A percentile compares a stretch with the other conserved stretches of the same genome.
Evolutionary conservation across 2,329 filamentous ascomycete species (phyloP).

Genomic region (Ceratocystis lukuohia): DNA sequence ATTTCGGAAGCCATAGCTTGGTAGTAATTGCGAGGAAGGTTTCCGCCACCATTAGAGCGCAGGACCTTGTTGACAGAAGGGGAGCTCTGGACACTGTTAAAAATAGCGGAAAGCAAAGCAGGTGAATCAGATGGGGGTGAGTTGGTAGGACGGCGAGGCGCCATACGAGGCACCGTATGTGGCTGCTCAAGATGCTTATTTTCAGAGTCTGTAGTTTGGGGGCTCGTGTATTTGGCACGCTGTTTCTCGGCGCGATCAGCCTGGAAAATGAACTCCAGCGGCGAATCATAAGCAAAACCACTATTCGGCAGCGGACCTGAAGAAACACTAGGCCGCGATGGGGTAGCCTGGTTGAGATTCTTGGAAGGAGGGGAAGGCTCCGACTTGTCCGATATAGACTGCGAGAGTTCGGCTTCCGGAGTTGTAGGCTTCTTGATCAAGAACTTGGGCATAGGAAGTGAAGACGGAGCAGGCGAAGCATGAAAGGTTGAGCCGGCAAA

Average conservation of each 20-base stretch:
- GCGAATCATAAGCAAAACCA: conserved; percentile 45
- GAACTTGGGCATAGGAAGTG: conserved; percentile 83
- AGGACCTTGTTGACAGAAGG: conserved; percentile 15
- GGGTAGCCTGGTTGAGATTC: conserved; percentile 1
- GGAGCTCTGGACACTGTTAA: conserved; percentile 16
- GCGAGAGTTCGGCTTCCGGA: conserved; percentile 8
- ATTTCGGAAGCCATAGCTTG: conserved; percentile 15
- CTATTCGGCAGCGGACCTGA: background rate
- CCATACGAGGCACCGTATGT: conserved; percentile 14
- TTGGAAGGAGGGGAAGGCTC: conserved; percentile 1
- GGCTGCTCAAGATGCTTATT: conserved; percentile 1
- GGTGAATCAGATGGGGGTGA: conserved; percentile 13
- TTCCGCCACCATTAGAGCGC: background rate
- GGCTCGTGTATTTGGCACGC: conserved; percentile 25
- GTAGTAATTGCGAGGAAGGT: conserved; percentile 11
- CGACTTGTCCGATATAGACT: conserved; percentile 28
- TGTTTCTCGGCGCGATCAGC: conserved; percentile 70
- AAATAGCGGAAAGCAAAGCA: conserved; percentile 12
- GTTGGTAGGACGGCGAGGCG: background rate
- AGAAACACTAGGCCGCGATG: conserved; percentile 5
- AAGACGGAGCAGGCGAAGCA: conserved; percentile 80
- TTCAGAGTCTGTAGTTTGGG: background rate
- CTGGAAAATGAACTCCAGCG: conserved; percentile 80
- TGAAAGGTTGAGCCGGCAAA: conserved; percentile 94
- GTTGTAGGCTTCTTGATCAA: conserved; percentile 40